A percentile compares a stretch with the other conserved stretches of the same genome.
phyloP scores from a whole-genome alignment of 495 filamentous ascomycete species.

The Xylaria grammica region DNA sequence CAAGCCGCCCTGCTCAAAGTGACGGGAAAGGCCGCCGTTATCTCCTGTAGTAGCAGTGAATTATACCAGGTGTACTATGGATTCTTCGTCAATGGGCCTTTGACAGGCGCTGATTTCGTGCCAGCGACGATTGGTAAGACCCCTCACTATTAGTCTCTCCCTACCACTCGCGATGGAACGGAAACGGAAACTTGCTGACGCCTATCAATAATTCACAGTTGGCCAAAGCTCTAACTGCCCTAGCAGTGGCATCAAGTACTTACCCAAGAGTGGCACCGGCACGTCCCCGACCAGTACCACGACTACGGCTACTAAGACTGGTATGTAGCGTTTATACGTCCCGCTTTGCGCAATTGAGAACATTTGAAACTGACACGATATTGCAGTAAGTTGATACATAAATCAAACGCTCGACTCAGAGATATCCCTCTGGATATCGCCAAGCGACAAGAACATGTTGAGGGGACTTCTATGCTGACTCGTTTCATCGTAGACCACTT shows the following conservation, averaged over 20 bases:
- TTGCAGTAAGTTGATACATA: slow-evolving; percentile 12
- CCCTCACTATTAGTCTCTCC: not conserved
- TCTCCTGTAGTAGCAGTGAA: slow-evolving; percentile 61
- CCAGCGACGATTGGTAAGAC: slow-evolving; percentile 41
- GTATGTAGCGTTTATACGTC: not conserved
- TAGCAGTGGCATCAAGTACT: slow-evolving; percentile 34
- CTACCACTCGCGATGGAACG: no score
- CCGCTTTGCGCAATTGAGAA: not conserved
- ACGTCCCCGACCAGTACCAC: slow-evolving; percentile 4
- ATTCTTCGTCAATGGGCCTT: slow-evolving; percentile 72
- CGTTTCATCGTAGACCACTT: not conserved
- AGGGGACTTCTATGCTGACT: not conserved
- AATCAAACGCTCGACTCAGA: not conserved
- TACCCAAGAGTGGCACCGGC: slow-evolving; percentile 34
- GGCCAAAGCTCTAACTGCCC: slow-evolving; percentile 58
- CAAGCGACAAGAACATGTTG: not conserved
- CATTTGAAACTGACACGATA: not conserved
- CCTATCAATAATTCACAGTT: slow-evolving; percentile 41
- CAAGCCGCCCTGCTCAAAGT: slow-evolving; percentile 58
- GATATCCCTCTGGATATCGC: not conserved
- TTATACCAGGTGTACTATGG: slow-evolving; percentile 81
- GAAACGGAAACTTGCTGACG: slow-evolving; percentile 9
- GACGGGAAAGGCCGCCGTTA: slow-evolving; percentile 64
- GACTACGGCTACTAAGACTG: slow-evolving; percentile 5
- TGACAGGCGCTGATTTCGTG: slow-evolving; percentile 73